Percentiles rank a stretch among this genome's conserved stretches.
Evolutionary conservation across 78 protist genomes (phyloP).

Genomic region (Neovahlkampfia damariscottae): DNA sequence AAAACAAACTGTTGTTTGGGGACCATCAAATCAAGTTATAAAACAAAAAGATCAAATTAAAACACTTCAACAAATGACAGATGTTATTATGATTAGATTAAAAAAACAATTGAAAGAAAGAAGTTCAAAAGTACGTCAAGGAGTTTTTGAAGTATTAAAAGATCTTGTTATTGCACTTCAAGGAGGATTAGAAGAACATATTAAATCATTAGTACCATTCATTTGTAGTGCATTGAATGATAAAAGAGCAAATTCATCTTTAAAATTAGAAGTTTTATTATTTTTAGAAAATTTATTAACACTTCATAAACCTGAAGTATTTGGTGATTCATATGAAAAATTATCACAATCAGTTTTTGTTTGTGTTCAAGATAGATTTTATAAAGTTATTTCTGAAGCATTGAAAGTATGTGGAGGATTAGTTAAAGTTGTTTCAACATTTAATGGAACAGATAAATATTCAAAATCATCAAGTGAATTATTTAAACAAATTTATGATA

Average conservation of each 20-base stretch:
- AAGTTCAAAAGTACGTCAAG: slow-evolving; percentile 41
- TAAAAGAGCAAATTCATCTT: slow-evolving; percentile 27
- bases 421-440: slow-evolving; percentile 15
- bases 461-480: background rate
- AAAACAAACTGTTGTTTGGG: slow-evolving; percentile 7
- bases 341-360: slow-evolving; percentile 16
- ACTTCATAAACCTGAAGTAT: slow-evolving; percentile 32
- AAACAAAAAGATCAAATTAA: background rate
- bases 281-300: slow-evolving; percentile 30
- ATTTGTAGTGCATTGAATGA: slow-evolving; percentile 17
- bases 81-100: slow-evolving; percentile 6
- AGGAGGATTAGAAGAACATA: slow-evolving; percentile 21
- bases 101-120: slow-evolving; percentile 23
- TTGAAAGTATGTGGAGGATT: slow-evolving; percentile 57
- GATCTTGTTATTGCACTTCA: slow-evolving; percentile 30
- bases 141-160: slow-evolving; percentile 38
- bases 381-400: slow-evolving; percentile 60
- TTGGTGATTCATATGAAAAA: background rate
- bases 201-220: slow-evolving; percentile 26
- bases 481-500: slow-evolving; percentile 26
- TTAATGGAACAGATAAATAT: background rate
- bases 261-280: slow-evolving; percentile 42
- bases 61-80: background rate
- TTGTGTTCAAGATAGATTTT: slow-evolving; percentile 58
- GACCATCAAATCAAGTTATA: background rate